Conservation (phyloP, 129 eudicot genomes). For the Flaveria sonorensis region DNA sequence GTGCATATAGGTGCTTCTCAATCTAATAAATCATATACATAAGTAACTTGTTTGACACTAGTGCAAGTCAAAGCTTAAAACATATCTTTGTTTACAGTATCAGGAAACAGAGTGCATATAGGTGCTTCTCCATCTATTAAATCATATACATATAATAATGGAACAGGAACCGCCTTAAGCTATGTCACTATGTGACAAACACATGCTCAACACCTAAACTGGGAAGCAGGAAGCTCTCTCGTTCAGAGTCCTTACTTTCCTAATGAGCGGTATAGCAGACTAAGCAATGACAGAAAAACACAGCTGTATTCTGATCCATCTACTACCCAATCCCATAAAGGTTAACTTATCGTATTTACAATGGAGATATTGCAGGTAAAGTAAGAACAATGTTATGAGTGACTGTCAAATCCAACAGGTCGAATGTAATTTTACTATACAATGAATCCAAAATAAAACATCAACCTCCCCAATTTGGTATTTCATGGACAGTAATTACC, state of each 20-base stretch:
- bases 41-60: not conserved
- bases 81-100: not conserved
- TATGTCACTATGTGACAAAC: constrained; percentile 22
- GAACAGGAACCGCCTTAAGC: constrained; percentile 1
- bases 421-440: not conserved
- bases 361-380: constrained; percentile 7
- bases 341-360: not conserved
- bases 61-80: not conserved
- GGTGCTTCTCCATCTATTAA: no score
- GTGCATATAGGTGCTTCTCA: not conserved
- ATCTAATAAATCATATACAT: not conserved
- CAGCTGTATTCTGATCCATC: not conserved
- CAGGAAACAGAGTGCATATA: not conserved
- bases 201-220: not conserved
- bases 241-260: not conserved
- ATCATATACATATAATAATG: not conserved
- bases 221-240: not conserved
- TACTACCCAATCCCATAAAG: not conserved
- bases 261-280: not conserved
- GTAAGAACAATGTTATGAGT: not conserved
- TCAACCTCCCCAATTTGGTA: not conserved
- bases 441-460: not conserved
- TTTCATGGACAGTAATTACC: not conserved
- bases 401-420: constrained; percentile 1
- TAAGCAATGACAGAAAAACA: not conserved